These are phyloP conservation scores for Colletotrichum sp. DNA, from an alignment of 2,329 filamentous ascomycete species.

Conservation along the genomic window DNA sequence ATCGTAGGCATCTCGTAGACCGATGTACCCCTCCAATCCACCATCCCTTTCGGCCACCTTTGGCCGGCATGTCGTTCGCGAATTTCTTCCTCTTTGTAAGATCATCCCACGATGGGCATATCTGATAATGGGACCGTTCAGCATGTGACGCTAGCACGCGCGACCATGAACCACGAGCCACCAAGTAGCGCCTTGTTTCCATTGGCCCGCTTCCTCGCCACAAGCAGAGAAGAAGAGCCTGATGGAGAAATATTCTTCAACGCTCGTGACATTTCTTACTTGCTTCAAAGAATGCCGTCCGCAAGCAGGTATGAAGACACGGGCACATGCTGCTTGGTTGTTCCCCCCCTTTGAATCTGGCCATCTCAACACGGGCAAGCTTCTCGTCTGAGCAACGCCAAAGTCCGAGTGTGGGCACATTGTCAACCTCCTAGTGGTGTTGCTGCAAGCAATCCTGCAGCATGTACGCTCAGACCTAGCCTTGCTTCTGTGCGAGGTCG, in stretches of 20 bases:
- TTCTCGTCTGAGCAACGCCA: neutral
- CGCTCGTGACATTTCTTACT: neutral
- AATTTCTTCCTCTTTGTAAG: neutral
- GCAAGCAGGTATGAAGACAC: neutral
- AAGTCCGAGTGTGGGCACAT: neutral
- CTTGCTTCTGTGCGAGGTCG: slow-evolving; percentile 10
- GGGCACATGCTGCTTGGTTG: neutral
- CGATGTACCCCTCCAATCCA: neutral
- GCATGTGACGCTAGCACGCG: slow-evolving; percentile 4
- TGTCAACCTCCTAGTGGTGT: neutral
- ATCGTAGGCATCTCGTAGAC: neutral
- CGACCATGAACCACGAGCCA: neutral
- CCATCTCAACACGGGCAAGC: neutral
- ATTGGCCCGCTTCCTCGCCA: neutral
- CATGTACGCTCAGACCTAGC: slow-evolving; percentile 20
- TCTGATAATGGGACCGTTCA: neutral
- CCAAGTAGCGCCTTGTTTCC: neutral
- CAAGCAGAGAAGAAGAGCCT: neutral
- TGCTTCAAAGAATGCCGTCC: neutral
- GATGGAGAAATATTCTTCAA: neutral
- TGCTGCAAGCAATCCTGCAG: slow-evolving; percentile 22
- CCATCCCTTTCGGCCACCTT: neutral
- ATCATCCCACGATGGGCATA: neutral
- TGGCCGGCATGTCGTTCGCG: neutral
- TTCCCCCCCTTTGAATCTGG: neutral